Base-by-base conservation (phyloP, 169 alveolate genomes). In the Theileria orientalis region DNA sequence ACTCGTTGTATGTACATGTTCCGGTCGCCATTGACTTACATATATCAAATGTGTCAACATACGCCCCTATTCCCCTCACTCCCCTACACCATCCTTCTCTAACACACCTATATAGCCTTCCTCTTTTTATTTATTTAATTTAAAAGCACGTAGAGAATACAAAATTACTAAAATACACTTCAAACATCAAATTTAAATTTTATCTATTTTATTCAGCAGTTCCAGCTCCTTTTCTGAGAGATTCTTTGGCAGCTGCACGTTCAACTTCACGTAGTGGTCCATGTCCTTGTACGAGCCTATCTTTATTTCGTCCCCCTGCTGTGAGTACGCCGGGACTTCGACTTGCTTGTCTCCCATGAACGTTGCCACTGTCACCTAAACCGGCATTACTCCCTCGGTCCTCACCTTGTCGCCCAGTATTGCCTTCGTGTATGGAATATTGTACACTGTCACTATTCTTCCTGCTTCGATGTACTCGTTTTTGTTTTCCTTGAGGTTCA, bases 401-500 rank as follows among this genome's bases (percentile, higher is more conserved):
- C 83, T 25, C 29, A 80, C 88, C 56, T 56, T 59, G 11, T 29
- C 77, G 2, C 88, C 88, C 54, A 80, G 67, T 13, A 80, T 72
- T 13, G 79, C 84, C 3, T 29, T 25, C 6, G 52, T 72, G 57
- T 80, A 80, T 40, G 73, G 74, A 23, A 72, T 35, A 8, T 3
- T 23, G 6, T 46, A 72, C n/a, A 29, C n/a, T 1, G 88, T 49
- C 3, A 37, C 69, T 2, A 80, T 72, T 32, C 59, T 54, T 33
- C 70, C 72, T 44, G 40, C 78, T 5, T 67, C 44, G 9, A 70
- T 47, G 44, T 23, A 80, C 73, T 72, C 83, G 41, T 23, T 60
- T 19, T 54, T 63, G 67, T 47, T 54, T 1, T 44, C 46, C 5
- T 67, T 47, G 2, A 72, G 29, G 25, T 13, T 44, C 16, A 80